Evolutionary conservation across 371 early-diverging fungal genomes (phyloP).

Genomic region (Haplosporangium sp.): DNA sequence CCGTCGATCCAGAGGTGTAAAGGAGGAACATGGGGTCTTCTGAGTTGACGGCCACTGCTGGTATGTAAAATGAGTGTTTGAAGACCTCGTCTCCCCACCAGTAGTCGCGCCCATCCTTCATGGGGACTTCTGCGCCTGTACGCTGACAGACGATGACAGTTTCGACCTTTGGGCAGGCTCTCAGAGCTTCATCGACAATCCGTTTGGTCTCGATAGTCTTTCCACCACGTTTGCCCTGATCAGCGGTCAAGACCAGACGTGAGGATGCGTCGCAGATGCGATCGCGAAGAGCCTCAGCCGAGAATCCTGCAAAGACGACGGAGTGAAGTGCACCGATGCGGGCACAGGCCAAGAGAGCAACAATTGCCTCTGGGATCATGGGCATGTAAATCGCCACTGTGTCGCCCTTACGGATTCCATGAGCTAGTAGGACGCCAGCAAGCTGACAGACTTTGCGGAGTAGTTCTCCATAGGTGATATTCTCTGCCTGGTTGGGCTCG

Average conservation of each 20-base stretch:
- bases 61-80: constrained; percentile 81
- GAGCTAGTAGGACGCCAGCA: constrained; percentile 80
- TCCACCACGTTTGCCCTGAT: constrained; percentile 91
- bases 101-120: constrained; percentile 79
- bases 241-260: constrained; percentile 84
- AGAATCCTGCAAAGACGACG: constrained; percentile 96
- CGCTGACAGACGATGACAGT: constrained; percentile 90
- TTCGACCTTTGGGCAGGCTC: constrained; percentile 77
- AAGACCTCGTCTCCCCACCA: constrained; percentile 91
- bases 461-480: constrained; percentile 88
- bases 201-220: constrained; percentile 90
- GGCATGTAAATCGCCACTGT: constrained; percentile 97
- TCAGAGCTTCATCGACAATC: constrained; percentile 91
- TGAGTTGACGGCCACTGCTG: constrained; percentile 83
- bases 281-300: constrained; percentile 86
- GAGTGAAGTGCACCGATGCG: constrained; percentile 91
- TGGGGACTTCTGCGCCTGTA: constrained; percentile 83
- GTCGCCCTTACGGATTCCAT: constrained; percentile 91
- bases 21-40: constrained; percentile 97
- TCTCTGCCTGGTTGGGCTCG: constrained; percentile 76
- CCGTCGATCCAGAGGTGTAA: constrained; percentile 96
- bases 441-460: constrained; percentile 84
- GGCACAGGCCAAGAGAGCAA: constrained; percentile 94
- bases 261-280: constrained; percentile 84
- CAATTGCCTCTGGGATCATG: constrained; percentile 95